Evolutionary conservation across 2,329 filamentous ascomycete species (phyloP), one percentile per base, ranked within the genome.

Genomic region (Huntiella moniliformis): DNA sequence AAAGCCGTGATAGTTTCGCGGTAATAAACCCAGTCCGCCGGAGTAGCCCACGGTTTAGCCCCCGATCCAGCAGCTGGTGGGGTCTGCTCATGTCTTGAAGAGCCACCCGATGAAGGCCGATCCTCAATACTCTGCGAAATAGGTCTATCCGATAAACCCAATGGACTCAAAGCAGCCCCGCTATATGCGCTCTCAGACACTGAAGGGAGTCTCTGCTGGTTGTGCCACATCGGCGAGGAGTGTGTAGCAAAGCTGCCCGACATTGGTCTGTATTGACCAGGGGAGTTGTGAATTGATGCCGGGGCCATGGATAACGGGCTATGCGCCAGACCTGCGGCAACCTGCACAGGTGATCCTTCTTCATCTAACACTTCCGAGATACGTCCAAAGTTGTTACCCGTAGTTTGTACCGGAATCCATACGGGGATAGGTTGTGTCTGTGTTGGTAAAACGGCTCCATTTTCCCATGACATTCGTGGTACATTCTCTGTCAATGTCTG

Each of bases 41-140:
- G 44, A 33, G 48, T 50, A 11, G 48, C 48, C 48, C 48, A 50
- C 8, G 48, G 46, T 41, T 47, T 50, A 28, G 47, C 36, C 6
- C 44, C 44, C 4, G 28, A 28, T 5, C 17, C 34, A 12, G 39
- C 18, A 8, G 31, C 33, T 10, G 47, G 43, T 10, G 47, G 44
- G 4, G 44, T 18, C 5, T 34, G 22, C 11, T 44, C 28, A 16
- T 43, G 47, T 11, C 42, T 41, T 36, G 35, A 43, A 5, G 47
- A 49, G n/a, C 42, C 44, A n/a, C 47, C 43, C 11, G 47, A 43
- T 6, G 47, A 49, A 16, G 47, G 47, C 5, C 47, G 43, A 37
- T 49, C 37, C 13, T 46, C 47, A 33, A 43, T 46, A n/a, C 38
- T 38, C 15, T 49, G 47, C 8, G 44, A 45, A 10, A 49, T 33